Conservation (phyloP, 2,329 filamentous ascomycete species). For the Epichloe gansuensis region DNA sequence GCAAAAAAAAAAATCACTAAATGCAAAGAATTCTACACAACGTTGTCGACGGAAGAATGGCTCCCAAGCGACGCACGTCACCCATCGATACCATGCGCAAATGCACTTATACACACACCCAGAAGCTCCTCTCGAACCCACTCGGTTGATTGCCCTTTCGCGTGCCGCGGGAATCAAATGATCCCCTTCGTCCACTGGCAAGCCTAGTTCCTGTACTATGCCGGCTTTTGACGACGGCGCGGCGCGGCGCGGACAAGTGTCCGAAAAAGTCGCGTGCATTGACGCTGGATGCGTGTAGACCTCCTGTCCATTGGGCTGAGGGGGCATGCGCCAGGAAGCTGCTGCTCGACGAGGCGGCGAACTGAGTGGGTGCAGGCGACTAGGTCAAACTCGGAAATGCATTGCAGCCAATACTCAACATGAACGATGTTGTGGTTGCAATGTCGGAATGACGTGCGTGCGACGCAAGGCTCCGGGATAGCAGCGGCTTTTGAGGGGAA, state of each 20-base stretch:
- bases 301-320: too few relatives aligned
- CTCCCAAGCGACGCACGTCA: neutral
- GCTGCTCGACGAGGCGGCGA: neutral
- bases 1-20: slow-evolving; percentile 14
- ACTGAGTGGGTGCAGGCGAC: neutral
- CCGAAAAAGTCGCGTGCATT: too few relatives aligned
- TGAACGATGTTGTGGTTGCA: neutral
- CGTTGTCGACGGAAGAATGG: too few relatives aligned
- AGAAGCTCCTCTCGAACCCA: too few relatives aligned
- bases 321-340: too few relatives aligned
- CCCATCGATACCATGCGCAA: too few relatives aligned
- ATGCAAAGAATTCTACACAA: neutral
- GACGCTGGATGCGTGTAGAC: too few relatives aligned
- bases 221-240: too few relatives aligned
- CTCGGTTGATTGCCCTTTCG: neutral
- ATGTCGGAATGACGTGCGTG: neutral
- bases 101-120: too few relatives aligned
- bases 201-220: too few relatives aligned
- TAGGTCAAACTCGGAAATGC: neutral
- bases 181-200: too few relatives aligned
- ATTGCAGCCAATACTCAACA: neutral
- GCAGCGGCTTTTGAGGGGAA: neutral
- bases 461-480: neutral
- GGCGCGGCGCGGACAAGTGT: too few relatives aligned
- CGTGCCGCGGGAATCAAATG: neutral